Percentiles rank a stretch among this genome's conserved stretches.
phyloP scores from a whole-genome alignment of 2,329 filamentous ascomycete genomes.

The Hansfordia pulvinata region DNA sequence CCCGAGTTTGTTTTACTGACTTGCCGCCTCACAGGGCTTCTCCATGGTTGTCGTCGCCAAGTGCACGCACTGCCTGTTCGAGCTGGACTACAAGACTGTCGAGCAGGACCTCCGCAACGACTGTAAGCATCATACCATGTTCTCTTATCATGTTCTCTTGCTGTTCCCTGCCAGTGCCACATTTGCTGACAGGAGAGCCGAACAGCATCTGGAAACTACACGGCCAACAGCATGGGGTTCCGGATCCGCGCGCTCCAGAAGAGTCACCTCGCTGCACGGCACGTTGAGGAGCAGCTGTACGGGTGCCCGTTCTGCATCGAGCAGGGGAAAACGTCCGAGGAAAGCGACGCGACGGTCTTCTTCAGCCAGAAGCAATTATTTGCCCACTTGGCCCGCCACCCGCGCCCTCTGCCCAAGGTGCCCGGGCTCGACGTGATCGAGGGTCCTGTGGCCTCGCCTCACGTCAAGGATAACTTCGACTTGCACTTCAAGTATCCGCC shows the following conservation, averaged over 20 bases:
- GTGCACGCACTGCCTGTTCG: constrained; percentile 38
- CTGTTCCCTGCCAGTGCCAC: neutral
- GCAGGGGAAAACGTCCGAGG: constrained; percentile 31
- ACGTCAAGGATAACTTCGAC: constrained; percentile 36
- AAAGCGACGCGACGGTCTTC: constrained; percentile 43
- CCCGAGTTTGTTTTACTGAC: constrained; percentile 7
- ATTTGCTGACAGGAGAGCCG: constrained; percentile 3
- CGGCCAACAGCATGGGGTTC: constrained; percentile 30
- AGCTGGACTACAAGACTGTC: constrained; percentile 37
- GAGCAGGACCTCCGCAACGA: constrained; percentile 35
- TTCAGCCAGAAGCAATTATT: constrained; percentile 38
- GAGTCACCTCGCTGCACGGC: constrained; percentile 33
- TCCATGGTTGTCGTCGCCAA: constrained; percentile 30
- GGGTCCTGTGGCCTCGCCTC: constrained; percentile 21
- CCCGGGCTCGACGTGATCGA: constrained; percentile 35
- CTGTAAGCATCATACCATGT: constrained; percentile 19
- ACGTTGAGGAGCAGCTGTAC: constrained; percentile 38
- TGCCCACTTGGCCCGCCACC: constrained; percentile 36
- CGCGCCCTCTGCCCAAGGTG: constrained; percentile 35
- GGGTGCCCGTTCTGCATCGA: constrained; percentile 41
- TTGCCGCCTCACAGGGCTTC: constrained; percentile 22
- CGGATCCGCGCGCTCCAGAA: constrained; percentile 43
- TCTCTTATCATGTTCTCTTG: neutral
- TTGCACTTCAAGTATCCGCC: constrained; percentile 31
- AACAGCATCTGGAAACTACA: constrained; percentile 31